These are phyloP conservation scores for Penicillium sp. DNA, from an alignment of 2,329 filamentous ascomycete genomes.

Conservation along the genomic window DNA sequence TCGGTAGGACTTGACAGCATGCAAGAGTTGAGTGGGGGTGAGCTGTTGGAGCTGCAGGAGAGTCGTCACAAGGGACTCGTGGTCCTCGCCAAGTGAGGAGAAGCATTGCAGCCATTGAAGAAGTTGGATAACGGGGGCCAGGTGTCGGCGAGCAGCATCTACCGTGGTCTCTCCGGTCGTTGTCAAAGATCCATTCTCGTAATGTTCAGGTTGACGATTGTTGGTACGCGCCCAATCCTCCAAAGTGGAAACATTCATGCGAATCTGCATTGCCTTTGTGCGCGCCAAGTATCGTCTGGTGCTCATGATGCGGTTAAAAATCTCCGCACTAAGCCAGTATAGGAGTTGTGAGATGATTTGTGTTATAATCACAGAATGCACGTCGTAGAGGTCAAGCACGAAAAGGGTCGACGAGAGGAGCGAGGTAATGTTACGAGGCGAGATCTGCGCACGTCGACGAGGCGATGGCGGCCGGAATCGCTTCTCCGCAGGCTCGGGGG, in stretches of 20 bases:
- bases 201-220: constrained; percentile 93
- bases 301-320: constrained; percentile 98
- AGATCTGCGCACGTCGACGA: constrained; percentile 87
- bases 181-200: constrained; percentile 86
- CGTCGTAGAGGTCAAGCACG: constrained; percentile 97
- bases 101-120: constrained; percentile 98
- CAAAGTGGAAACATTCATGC: constrained; percentile 94
- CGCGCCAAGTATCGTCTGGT: constrained; percentile 92
- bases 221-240: constrained; percentile 97
- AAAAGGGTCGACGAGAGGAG: constrained; percentile 94
- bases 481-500: constrained; percentile 83
- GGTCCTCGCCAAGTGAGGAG: constrained; percentile 87
- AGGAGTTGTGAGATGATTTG: constrained; percentile 92
- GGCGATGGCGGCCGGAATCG: constrained; percentile 90
- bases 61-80: constrained; percentile 86
- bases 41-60: constrained; percentile 86
- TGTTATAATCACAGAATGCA: constrained; percentile 92
- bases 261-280: constrained; percentile 99
- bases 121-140: constrained; percentile 89
- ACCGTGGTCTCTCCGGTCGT: constrained; percentile 85
- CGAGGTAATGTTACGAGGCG: constrained; percentile 93
- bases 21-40: constrained; percentile 85
- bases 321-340: constrained; percentile 94
- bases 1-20: constrained; percentile 90
- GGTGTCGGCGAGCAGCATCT: constrained; percentile 80